These are phyloP conservation scores for Yarrowia sp. DNA, from an alignment of 805 yeast genomes.

Conservation along the genomic window DNA sequence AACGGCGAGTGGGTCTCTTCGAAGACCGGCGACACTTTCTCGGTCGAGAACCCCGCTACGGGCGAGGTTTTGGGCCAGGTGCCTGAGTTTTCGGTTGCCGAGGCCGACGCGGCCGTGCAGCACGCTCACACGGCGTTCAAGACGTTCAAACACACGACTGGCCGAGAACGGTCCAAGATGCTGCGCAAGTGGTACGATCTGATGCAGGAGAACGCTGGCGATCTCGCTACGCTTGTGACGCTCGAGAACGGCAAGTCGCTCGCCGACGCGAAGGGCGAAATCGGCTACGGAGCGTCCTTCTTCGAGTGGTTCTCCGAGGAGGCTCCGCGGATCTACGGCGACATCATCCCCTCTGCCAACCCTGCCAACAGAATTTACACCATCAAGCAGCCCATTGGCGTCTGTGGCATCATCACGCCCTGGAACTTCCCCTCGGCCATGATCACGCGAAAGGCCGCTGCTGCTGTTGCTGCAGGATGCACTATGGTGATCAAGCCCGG, in stretches of 20 bases:
- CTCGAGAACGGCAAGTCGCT: conserved; percentile 74
- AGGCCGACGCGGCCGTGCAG: conserved; percentile 52
- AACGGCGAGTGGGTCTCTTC: conserved; percentile 71
- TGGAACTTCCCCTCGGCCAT: conserved; percentile 84
- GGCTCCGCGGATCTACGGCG: conserved; percentile 72
- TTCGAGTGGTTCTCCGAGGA: conserved; percentile 85
- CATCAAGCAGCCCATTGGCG: conserved; percentile 74
- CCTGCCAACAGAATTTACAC: conserved; percentile 52
- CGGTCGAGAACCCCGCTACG: conserved; percentile 75
- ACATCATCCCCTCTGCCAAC: conserved; percentile 55
- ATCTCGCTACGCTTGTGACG: conserved; percentile 61
- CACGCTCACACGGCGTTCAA: conserved; percentile 55
- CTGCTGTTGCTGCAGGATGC: conserved; percentile 79
- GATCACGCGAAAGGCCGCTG: conserved; percentile 72
- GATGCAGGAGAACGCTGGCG: conserved; percentile 57
- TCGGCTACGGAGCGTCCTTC: conserved; percentile 65
- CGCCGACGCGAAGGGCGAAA: conserved; percentile 71
- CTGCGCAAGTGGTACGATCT: conserved; percentile 53
- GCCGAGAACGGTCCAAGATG: conserved; percentile 54
- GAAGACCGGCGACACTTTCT: conserved; percentile 48
- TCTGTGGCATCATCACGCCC: conserved; percentile 74
- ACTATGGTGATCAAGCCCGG: conserved; percentile 77
- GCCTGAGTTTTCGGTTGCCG: conserved; percentile 54
- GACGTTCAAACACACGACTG: conserved; percentile 51
- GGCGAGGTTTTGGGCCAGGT: conserved; percentile 52